Evolutionary conservation across 129 eudicot species (phyloP).

Genomic region (Pseudognaphalium luteoalbum): DNA sequence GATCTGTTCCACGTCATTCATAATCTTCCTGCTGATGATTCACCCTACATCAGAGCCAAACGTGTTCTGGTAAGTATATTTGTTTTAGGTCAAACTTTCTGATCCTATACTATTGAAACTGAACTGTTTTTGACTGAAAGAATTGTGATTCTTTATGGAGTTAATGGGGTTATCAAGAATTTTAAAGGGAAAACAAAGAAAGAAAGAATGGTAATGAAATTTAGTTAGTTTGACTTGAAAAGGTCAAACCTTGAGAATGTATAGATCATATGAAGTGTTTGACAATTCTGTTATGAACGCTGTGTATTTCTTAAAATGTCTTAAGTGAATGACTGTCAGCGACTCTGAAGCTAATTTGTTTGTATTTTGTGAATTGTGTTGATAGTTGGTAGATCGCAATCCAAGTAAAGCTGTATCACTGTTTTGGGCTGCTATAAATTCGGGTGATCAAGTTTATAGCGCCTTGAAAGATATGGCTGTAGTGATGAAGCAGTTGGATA

Average conservation of each 20-base stretch:
- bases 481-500: too few species aligned
- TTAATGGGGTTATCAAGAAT: neutral
- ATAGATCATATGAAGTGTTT: too few species aligned
- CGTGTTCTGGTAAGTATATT: conserved; percentile 41
- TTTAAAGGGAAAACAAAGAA: neutral
- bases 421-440: conserved; percentile 54
- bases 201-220: too few species aligned
- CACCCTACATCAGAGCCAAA: conserved; percentile 10
- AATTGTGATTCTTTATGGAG: neutral
- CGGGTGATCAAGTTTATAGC: too few species aligned
- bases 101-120: neutral
- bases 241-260: too few species aligned
- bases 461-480: too few species aligned
- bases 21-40: conserved; percentile 67
- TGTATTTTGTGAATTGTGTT: neutral
- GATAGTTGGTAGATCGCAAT: conserved; percentile 50
- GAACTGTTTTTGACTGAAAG: neutral
- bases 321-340: too few species aligned
- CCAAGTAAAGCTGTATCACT: conserved; percentile 72
- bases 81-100: neutral
- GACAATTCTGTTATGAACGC: too few species aligned
- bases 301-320: neutral
- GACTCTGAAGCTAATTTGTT: too few species aligned
- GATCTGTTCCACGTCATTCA: conserved; percentile 49
- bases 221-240: neutral